A percentile compares a stretch with the other conserved stretches of the same genome.
Evolutionary conservation across 371 early-diverging fungal genomes (phyloP).

Genomic region (Massospora cicadina): DNA sequence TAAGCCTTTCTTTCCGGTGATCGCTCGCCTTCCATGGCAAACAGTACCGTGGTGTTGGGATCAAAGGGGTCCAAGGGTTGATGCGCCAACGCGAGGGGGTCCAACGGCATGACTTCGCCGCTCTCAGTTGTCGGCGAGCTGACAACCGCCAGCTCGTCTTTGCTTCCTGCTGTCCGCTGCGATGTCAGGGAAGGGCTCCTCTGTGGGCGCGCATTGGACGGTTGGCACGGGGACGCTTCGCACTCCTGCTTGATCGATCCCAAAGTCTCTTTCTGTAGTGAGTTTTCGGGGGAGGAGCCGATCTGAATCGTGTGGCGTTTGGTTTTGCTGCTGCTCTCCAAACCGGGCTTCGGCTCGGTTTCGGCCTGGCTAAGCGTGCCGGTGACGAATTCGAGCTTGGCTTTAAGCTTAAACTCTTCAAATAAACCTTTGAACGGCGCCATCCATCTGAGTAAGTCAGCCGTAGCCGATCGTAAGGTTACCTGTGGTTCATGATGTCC

Average conservation of each 20-base stretch:
- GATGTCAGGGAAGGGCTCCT: background rate
- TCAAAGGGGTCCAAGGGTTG: background rate
- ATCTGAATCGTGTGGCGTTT: conserved; percentile 18
- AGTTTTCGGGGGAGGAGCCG: conserved; percentile 9
- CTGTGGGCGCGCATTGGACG: background rate
- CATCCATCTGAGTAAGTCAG: conserved; percentile 14
- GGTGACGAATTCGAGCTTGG: conserved; percentile 16
- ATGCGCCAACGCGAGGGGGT: background rate
- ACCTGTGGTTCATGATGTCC: conserved; percentile 48
- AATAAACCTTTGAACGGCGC: conserved; percentile 14
- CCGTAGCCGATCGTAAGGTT: conserved; percentile 18
- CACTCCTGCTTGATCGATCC: conserved; percentile 9
- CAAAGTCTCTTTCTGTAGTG: background rate
- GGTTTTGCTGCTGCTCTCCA: conserved; percentile 10
- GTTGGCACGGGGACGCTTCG: conserved; percentile 7
- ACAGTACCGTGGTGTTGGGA: background rate
- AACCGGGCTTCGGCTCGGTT: conserved; percentile 4
- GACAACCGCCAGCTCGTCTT: background rate
- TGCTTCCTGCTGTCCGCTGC: background rate
- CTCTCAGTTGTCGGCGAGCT: background rate
- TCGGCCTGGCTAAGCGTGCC: conserved; percentile 12
- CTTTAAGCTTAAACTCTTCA: conserved; percentile 14
- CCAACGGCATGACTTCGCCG: background rate
- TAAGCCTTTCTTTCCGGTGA: background rate
- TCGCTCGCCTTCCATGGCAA: background rate